phyloP scores from a whole-genome alignment of 257 asterid genomes.

The Nicotiana benthamiana region DNA sequence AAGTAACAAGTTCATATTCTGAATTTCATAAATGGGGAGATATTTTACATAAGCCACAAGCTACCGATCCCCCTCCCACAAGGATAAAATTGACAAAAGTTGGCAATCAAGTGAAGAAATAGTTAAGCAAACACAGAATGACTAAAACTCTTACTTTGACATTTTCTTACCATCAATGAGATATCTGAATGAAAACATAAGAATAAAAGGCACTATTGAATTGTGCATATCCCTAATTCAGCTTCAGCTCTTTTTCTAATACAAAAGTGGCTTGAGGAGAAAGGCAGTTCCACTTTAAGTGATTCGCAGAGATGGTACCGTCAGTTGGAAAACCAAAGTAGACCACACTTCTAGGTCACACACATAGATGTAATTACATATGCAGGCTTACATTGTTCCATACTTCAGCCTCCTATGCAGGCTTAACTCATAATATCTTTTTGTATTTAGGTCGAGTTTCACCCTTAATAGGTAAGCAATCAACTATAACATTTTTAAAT shows the following conservation, averaged over 20 bases:
- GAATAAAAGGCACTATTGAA: background rate
- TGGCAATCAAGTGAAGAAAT: background rate
- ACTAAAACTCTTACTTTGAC: background rate
- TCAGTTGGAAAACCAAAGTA: background rate
- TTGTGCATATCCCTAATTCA: background rate
- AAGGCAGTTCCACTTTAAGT: background rate
- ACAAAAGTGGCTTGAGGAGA: background rate
- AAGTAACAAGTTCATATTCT: background rate
- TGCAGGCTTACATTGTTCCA: background rate
- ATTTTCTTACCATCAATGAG: background rate
- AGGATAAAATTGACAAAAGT: background rate
- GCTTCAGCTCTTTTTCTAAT: background rate
- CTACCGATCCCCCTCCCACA: background rate
- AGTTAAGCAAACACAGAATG: background rate
- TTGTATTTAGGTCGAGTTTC: slow-evolving; percentile 2
- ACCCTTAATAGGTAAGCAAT: background rate
- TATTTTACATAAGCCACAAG: background rate
- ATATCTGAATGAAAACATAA: background rate
- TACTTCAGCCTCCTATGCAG: background rate
- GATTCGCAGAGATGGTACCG: background rate
- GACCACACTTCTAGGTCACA: background rate
- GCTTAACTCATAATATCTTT: background rate
- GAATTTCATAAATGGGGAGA: background rate
- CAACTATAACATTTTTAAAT: background rate
- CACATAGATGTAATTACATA: background rate